A percentile compares a stretch with the other conserved stretches of the same genome.
These are phyloP conservation scores for Sungouiella blattae DNA, from an alignment of 805 yeast species.

Conservation along the genomic window DNA sequence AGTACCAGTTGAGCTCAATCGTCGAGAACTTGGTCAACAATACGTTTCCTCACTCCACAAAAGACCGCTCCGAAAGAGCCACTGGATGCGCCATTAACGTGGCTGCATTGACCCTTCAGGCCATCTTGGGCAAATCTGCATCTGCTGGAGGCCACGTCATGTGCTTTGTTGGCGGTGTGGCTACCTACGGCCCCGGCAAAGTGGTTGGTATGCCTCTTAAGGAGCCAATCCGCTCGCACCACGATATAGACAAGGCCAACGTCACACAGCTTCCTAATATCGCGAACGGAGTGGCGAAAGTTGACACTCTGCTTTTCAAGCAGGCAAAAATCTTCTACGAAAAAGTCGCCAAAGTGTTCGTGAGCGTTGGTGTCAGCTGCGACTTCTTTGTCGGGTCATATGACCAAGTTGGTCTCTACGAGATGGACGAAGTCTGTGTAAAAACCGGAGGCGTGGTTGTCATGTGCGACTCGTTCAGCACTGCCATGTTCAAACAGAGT, in stretches of 20 bases:
- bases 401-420: constrained; percentile 66
- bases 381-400: constrained; percentile 63
- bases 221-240: constrained; percentile 66
- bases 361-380: constrained; percentile 50
- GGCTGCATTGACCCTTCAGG: constrained; percentile 36
- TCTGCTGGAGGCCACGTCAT: constrained; percentile 52
- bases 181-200: constrained; percentile 63
- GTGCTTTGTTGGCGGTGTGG: constrained; percentile 59
- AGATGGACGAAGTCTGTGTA: constrained; percentile 57
- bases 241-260: constrained; percentile 45
- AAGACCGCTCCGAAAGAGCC: constrained; percentile 49
- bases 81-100: constrained; percentile 61
- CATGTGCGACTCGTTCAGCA: constrained; percentile 61
- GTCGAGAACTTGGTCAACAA: constrained; percentile 49
- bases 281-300: constrained; percentile 26
- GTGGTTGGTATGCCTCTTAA: constrained; percentile 55
- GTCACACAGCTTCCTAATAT: constrained; percentile 29
- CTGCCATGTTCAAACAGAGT: constrained; percentile 67
- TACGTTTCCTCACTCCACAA: constrained; percentile 43
- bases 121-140: constrained; percentile 37
- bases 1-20: constrained; percentile 47
- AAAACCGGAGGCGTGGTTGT: constrained; percentile 63
- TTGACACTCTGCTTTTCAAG: constrained; percentile 27
- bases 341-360: constrained; percentile 44
- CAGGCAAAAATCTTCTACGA: constrained; percentile 46